Base-by-base conservation (phyloP, 495 filamentous ascomycete species). In the Massariosphaeria phaeospora region DNA sequence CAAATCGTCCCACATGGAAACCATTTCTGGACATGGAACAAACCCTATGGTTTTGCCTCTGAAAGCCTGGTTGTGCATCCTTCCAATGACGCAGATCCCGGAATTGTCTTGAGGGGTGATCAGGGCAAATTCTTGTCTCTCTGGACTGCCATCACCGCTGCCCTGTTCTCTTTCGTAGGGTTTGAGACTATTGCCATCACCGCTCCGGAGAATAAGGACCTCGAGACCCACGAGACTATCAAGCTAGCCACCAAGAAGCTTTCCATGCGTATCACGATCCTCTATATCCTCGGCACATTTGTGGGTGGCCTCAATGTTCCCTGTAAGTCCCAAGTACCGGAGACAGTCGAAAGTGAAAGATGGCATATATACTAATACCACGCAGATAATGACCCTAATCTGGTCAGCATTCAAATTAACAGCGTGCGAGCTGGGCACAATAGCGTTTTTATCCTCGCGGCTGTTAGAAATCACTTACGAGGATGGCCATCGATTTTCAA, bases 201-300 rank as follows among this genome's bases (percentile, higher is more conserved):
- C 0, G 75, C 73, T 3, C 66, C 75, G 4, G 75, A 78, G 55
- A 76, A 70, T 53, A 69, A 69, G 44, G 62, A 70, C 10, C 67
- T 76, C 0, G 61, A 70, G n/a, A 66, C 71, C 36, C 67, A 68
- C 1, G 75, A 78, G 55, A 73, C 67, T 27, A 74, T 78, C 65
- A 78, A 78, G 46, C 70, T 78, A 61, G 73, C 73, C 0, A 71
- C 73, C 7, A 66, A 73, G 42, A 78, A 78, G 48, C 70, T 74
- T 38, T 69, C 66, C 18, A 45, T 76, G 10, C 72, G 75, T 12
- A 70, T 78, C 40, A 67, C 74, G 41, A 62, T 70, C 7, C 56
- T 78, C 1, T 78, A 78, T 55, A 48, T 66, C 3, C 59, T 78
- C 8, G 65, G 64, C 6, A 68, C 70, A 12, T 62, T 78, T 20